Percentiles rank a stretch among this genome's conserved stretches.
phyloP scores from a whole-genome alignment of 1,284 basidiomycete genomes.

The Marasmius oreades region DNA sequence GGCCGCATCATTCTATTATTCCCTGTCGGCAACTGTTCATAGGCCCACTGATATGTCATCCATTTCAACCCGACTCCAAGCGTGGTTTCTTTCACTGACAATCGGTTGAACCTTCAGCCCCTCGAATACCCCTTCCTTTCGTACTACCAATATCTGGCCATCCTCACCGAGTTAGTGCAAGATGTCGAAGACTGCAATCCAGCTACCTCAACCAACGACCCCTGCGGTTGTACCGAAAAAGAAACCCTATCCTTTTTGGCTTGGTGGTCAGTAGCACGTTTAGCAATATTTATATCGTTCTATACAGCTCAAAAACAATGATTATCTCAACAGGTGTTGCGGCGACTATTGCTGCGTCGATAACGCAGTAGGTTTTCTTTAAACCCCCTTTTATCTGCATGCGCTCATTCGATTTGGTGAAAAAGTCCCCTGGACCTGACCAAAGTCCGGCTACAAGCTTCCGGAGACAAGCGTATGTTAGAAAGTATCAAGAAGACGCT shows the following conservation, averaged over 20 bases:
- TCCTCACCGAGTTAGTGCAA: not conserved
- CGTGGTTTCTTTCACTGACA: not conserved
- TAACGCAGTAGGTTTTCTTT: constrained; percentile 61
- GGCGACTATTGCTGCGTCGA: constrained; percentile 76
- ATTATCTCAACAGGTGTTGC: constrained; percentile 51
- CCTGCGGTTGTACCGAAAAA: constrained; percentile 33
- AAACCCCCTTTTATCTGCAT: not conserved
- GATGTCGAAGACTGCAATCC: not conserved
- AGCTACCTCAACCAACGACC: not conserved
- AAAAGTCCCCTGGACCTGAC: constrained; percentile 80
- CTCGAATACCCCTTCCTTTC: not conserved
- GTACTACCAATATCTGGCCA: not conserved
- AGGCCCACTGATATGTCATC: not conserved
- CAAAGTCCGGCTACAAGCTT: constrained; percentile 84
- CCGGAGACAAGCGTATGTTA: constrained; percentile 85
- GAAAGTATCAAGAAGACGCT: constrained; percentile 75
- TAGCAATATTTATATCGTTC: not conserved
- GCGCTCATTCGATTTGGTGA: not conserved
- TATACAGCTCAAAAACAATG: not conserved
- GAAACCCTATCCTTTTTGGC: constrained; percentile 79
- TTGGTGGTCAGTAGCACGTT: constrained; percentile 55
- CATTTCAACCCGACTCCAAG: not conserved
- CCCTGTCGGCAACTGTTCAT: not conserved
- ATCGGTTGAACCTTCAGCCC: not conserved
- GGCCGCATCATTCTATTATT: not conserved